Conservation (phyloP, 2,329 filamentous ascomycete genomes). For the Ceratocystis diversiconidia region DNA sequence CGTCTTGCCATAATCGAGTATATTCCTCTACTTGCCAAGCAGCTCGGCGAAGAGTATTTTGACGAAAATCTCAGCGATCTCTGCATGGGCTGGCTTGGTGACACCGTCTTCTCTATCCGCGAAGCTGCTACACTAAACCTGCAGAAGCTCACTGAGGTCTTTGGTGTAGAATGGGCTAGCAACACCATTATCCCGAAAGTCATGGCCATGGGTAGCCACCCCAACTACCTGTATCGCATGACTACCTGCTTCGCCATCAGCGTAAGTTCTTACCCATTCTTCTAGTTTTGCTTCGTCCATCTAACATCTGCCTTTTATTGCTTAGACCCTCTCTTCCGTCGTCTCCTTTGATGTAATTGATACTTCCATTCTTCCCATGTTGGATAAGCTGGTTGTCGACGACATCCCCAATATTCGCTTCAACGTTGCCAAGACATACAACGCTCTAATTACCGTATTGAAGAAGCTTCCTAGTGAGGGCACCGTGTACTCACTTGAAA, state of each 20-base stretch:
- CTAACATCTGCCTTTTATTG: slow-evolving; percentile 19
- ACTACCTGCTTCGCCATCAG: slow-evolving; percentile 99
- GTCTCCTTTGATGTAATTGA: slow-evolving; percentile 89
- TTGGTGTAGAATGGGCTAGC: slow-evolving; percentile 94
- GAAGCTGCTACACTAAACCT: slow-evolving; percentile 95
- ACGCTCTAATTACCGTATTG: slow-evolving; percentile 76
- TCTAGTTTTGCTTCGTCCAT: slow-evolving; percentile 14
- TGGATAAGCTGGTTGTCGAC: slow-evolving; percentile 84
- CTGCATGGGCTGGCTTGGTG: slow-evolving; percentile 97
- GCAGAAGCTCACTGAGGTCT: slow-evolving; percentile 97
- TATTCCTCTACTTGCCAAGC: slow-evolving; percentile 87
- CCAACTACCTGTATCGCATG: slow-evolving; percentile 99
- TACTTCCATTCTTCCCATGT: slow-evolving; percentile 85
- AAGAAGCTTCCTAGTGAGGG: slow-evolving; percentile 80
- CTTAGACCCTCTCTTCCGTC: slow-evolving; percentile 78
- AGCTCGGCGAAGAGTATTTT: slow-evolving; percentile 94
- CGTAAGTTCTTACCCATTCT: slow-evolving; percentile 40
- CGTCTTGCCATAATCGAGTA: slow-evolving; percentile 98
- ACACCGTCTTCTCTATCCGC: slow-evolving; percentile 96
- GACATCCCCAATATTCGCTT: slow-evolving; percentile 98
- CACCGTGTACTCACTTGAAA: slow-evolving; percentile 73
- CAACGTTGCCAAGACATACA: slow-evolving; percentile 97
- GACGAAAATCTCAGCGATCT: slow-evolving; percentile 90
- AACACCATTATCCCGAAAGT: slow-evolving; percentile 97
- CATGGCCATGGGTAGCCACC: slow-evolving; percentile 93